Evolutionary conservation across 208 protist genomes (phyloP).

Genomic region (Leishmania turanica): DNA sequence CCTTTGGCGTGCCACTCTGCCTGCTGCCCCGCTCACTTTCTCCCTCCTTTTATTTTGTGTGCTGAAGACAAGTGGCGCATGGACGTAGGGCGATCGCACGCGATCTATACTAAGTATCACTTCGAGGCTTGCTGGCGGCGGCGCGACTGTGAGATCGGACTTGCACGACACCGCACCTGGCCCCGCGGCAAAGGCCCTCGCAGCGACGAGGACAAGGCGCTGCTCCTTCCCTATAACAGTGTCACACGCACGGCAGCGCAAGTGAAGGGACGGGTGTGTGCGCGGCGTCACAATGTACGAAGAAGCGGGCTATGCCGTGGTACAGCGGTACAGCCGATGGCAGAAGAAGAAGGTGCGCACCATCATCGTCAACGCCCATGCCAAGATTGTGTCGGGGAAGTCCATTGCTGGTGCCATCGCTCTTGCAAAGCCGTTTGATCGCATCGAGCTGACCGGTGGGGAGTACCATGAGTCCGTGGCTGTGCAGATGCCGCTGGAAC

Average conservation of each 20-base stretch:
- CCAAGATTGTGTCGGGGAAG: constrained; percentile 49
- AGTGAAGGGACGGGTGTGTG: background rate
- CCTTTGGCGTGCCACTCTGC: too few relatives aligned
- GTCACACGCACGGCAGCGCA: background rate
- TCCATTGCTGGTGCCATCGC: constrained; percentile 67
- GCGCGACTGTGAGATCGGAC: background rate
- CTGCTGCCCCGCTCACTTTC: background rate
- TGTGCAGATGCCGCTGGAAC: constrained; percentile 74
- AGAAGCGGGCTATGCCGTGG: constrained; percentile 52
- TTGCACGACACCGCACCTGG: background rate
- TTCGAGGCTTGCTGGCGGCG: background rate
- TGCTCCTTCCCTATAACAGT: background rate
- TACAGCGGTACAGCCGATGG: constrained; percentile 82
- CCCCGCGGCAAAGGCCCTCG: background rate
- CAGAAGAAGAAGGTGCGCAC: constrained; percentile 89
- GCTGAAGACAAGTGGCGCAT: background rate
- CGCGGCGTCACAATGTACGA: background rate
- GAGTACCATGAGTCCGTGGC: constrained; percentile 81
- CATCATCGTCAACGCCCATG: constrained; percentile 78
- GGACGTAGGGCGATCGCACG: background rate
- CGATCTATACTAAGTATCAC: background rate
- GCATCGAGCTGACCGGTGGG: constrained; percentile 82
- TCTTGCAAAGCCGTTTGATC: constrained; percentile 83
- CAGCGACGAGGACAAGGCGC: background rate
- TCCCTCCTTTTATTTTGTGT: background rate